Conservation (phyloP, 345 rosid species). For the Ricinus communis region DNA sequence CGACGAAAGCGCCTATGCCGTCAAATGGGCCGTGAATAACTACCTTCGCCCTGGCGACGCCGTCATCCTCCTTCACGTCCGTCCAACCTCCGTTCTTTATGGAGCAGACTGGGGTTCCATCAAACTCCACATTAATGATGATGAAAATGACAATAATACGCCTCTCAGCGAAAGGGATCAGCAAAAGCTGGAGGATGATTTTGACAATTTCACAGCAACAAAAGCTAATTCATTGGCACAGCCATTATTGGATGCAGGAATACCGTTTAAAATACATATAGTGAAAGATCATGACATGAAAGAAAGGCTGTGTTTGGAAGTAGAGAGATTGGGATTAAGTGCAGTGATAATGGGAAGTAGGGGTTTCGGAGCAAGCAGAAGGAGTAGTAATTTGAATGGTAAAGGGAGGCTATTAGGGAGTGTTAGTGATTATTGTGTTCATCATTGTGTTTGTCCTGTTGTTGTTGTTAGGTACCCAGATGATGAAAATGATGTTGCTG, state of each 20-base stretch:
- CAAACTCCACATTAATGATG: slow-evolving; percentile 37
- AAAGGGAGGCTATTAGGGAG: slow-evolving; percentile 23
- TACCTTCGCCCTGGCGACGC: slow-evolving; percentile 55
- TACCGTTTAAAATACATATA: slow-evolving; percentile 32
- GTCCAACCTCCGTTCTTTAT: slow-evolving; percentile 62
- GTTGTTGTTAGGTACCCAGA: slow-evolving; percentile 25
- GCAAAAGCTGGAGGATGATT: slow-evolving; percentile 67
- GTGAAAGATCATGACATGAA: slow-evolving; percentile 39
- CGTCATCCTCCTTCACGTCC: slow-evolving; percentile 50
- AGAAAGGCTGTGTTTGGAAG: slow-evolving; percentile 37
- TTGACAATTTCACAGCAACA: slow-evolving; percentile 45
- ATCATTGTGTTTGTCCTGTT: slow-evolving; percentile 32
- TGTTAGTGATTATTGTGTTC: slow-evolving; percentile 36
- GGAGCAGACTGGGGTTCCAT: slow-evolving; percentile 98
- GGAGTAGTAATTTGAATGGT: slow-evolving; percentile 17
- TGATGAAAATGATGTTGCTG: background rate
- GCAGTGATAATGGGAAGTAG: slow-evolving; percentile 38
- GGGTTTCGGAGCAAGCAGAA: slow-evolving; percentile 31
- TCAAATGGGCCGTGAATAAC: slow-evolving; percentile 31
- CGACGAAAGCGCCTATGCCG: slow-evolving; percentile 33
- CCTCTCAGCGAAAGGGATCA: slow-evolving; percentile 14
- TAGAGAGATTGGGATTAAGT: slow-evolving; percentile 31
- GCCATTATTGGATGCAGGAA: slow-evolving; percentile 29
- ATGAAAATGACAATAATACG: slow-evolving; percentile 22
- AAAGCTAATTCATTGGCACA: slow-evolving; percentile 26